phyloP scores from a whole-genome alignment of 164 flowering plant species.

The Paratinospora sagittata region DNA sequence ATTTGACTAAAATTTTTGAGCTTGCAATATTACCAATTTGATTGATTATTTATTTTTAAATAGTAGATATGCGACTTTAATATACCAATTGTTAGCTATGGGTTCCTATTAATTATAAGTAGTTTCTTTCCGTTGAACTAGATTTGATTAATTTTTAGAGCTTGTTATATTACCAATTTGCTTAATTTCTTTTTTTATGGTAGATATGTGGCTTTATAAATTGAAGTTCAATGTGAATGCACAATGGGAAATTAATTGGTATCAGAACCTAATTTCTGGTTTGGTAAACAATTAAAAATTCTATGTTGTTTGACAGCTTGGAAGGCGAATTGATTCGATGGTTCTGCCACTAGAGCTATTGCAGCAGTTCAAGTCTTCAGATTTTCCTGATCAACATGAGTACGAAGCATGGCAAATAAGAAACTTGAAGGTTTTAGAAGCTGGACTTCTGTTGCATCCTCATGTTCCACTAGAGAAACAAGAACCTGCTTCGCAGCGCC shows the following conservation, averaged over 20 bases:
- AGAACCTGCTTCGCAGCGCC: slow-evolving; percentile 43
- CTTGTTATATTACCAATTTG: too few species aligned
- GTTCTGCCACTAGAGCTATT: slow-evolving; percentile 90
- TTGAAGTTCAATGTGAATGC: not conserved
- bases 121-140: too few species aligned
- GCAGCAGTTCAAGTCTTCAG: slow-evolving; percentile 81
- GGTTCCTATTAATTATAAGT: too few species aligned
- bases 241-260: not conserved
- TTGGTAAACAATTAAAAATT: not conserved
- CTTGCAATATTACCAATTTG: not conserved
- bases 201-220: not conserved
- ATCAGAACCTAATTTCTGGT: not conserved
- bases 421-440: slow-evolving; percentile 66
- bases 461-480: slow-evolving; percentile 48
- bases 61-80: too few species aligned
- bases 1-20: not conserved
- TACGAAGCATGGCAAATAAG: slow-evolving; percentile 81
- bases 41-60: not conserved
- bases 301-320: slow-evolving; percentile 4
- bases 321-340: slow-evolving; percentile 73
- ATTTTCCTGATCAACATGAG: slow-evolving; percentile 59
- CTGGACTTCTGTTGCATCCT: slow-evolving; percentile 71
- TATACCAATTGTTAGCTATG: too few species aligned
- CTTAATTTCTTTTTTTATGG: not conserved
- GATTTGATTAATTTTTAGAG: too few species aligned